Evolutionary conservation across 352 stramenopile genomes (phyloP).

Genomic region (Phytopythium litorale): DNA sequence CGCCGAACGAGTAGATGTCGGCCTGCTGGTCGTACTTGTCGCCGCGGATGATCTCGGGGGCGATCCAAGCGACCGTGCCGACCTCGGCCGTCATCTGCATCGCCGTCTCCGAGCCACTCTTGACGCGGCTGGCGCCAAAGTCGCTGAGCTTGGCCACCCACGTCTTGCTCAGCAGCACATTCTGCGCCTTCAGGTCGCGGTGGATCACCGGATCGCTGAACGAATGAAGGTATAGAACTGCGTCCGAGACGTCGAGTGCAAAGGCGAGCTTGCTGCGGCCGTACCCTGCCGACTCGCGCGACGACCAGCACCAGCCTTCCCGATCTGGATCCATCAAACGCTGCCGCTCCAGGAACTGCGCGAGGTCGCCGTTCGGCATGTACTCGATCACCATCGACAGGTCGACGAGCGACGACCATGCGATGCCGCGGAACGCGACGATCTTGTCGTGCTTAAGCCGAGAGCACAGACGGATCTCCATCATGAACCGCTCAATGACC

Average conservation of each 20-base stretch:
- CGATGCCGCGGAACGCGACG: slow-evolving; percentile 38
- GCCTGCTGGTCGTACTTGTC: slow-evolving; percentile 39
- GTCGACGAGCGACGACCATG: slow-evolving; percentile 42
- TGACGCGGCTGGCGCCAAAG: slow-evolving; percentile 50
- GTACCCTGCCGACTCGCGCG: slow-evolving; percentile 17
- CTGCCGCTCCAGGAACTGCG: slow-evolving; percentile 22
- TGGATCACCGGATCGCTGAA: slow-evolving; percentile 42
- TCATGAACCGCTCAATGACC: slow-evolving; percentile 43
- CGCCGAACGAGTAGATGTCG: slow-evolving; percentile 59
- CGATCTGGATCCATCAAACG: slow-evolving; percentile 22
- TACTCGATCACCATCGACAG: slow-evolving; percentile 45
- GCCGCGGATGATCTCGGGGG: slow-evolving; percentile 46
- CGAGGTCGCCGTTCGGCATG: slow-evolving; percentile 44
- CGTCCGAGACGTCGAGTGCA: slow-evolving; percentile 32
- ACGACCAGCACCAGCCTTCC: slow-evolving; percentile 29
- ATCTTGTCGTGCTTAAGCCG: slow-evolving; percentile 46
- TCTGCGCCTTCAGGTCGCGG: slow-evolving; percentile 55
- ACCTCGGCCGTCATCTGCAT: slow-evolving; percentile 42
- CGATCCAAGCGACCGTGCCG: slow-evolving; percentile 55
- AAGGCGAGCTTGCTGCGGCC: slow-evolving; percentile 26
- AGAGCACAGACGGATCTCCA: slow-evolving; percentile 48
- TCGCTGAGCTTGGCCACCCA: slow-evolving; percentile 52
- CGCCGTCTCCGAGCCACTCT: slow-evolving; percentile 16
- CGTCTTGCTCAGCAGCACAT: slow-evolving; percentile 45
- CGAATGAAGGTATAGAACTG: slow-evolving; percentile 38